phyloP scores from a whole-genome alignment of 495 filamentous ascomycete species.

The Penicillium dipodomyicola region DNA sequence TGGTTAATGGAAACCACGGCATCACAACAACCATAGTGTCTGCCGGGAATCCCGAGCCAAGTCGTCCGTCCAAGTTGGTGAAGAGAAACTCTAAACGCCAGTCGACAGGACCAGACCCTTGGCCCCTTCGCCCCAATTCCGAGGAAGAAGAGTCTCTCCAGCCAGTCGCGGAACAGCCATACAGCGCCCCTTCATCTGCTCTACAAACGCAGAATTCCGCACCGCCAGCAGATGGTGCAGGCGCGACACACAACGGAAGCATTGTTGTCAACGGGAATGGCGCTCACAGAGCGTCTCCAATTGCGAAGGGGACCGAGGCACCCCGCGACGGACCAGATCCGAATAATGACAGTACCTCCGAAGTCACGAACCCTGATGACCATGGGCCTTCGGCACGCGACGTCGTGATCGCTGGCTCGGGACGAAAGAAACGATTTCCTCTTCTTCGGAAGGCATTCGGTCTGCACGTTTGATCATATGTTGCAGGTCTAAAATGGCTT shows the following conservation, averaged over 20 bases:
- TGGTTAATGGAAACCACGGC: conserved; percentile 18
- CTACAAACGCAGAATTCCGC: conserved; percentile 16
- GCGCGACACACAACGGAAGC: conserved; percentile 10
- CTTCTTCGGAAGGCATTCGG: conserved; percentile 50
- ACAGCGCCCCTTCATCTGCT: conserved; percentile 15
- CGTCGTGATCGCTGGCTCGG: conserved; percentile 39
- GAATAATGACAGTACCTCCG: conserved; percentile 20
- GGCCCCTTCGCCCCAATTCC: conserved; percentile 29
- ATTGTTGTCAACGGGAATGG: conserved; percentile 12
- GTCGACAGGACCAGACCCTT: conserved; percentile 24
- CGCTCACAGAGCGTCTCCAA: conserved; percentile 8
- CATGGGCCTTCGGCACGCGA: conserved; percentile 23
- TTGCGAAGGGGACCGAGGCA: conserved; percentile 15
- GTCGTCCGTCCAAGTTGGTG: conserved; percentile 28
- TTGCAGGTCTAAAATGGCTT: background rate
- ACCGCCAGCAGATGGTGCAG: background rate
- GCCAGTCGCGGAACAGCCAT: conserved; percentile 15
- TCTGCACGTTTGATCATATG: conserved; percentile 32
- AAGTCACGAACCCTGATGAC: conserved; percentile 23
- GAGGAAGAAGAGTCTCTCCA: conserved; percentile 15
- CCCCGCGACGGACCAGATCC: conserved; percentile 23
- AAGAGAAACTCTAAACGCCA: conserved; percentile 30
- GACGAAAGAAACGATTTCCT: conserved; percentile 52
- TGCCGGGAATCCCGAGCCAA: conserved; percentile 14
- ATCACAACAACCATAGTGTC: conserved; percentile 23